Conservation (phyloP, 768 basidiomycete genomes). For the Trametes sanguinea region DNA sequence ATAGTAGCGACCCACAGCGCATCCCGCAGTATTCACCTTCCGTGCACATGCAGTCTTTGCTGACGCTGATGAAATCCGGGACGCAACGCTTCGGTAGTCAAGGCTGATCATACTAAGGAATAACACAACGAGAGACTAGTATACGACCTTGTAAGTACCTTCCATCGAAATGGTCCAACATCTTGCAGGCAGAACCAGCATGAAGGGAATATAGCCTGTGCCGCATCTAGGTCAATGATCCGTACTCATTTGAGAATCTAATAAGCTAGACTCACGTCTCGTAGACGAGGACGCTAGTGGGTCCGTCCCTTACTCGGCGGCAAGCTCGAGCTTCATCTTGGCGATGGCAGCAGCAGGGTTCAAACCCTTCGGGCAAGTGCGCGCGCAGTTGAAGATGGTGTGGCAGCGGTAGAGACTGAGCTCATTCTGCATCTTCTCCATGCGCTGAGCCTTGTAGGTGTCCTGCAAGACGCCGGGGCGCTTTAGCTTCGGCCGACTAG, state of each 20-base stretch:
- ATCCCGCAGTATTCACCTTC: too few species aligned
- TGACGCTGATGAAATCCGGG: too few species aligned
- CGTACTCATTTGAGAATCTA: too few species aligned
- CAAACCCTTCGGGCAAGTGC: slow-evolving; percentile 96
- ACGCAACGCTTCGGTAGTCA: neutral
- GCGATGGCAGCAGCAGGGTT: slow-evolving; percentile 93
- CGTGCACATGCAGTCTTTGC: too few species aligned
- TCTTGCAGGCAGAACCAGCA: neutral
- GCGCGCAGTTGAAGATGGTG: slow-evolving; percentile 98
- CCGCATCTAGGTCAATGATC: neutral
- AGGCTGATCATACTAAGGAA: slow-evolving; percentile 12
- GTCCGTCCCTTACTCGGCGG: slow-evolving; percentile 55
- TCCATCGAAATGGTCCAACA: neutral
- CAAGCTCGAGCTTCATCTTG: slow-evolving; percentile 90
- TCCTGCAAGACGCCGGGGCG: slow-evolving; percentile 50
- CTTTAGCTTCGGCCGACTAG: neutral
- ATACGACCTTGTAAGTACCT: slow-evolving; percentile 17
- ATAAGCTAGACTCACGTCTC: neutral
- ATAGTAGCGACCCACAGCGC: too few species aligned
- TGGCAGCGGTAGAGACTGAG: slow-evolving; percentile 97
- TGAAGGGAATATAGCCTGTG: neutral
- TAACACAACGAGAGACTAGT: slow-evolving; percentile 19
- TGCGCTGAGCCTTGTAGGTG: slow-evolving; percentile 72
- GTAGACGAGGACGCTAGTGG: neutral
- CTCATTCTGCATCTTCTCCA: slow-evolving; percentile 92